Evolutionary conservation across 2,329 filamentous ascomycete species (phyloP), one percentile per base, ranked within the genome.

Genomic region (Fusarium zealandicum): DNA sequence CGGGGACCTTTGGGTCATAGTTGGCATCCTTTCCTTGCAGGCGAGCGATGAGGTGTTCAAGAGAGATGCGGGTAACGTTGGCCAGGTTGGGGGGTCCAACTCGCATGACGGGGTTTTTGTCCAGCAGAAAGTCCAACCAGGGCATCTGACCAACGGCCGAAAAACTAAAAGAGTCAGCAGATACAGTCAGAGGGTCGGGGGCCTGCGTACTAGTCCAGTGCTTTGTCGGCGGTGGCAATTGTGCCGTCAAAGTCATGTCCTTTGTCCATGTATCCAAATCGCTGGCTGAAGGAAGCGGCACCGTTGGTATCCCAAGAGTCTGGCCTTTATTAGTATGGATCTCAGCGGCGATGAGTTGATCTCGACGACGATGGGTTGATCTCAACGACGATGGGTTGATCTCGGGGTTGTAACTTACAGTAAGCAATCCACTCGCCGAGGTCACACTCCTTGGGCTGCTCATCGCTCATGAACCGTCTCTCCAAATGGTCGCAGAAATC

Each of bases 301-400:
- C 76, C 76, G 41, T 78, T 73, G 10, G 77, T 71, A 46, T 80
- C 77, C 67, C 75, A 77, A 4, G 73, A 65, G n/a, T 61, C 55
- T 61, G 22, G 22, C 22, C 22, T 25, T 25, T 3, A 25, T 25
- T 25, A 25, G 22, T 25, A 9, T 25, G 9, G 22, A 25, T 25
- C 22, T 25, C n/a, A n/a, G n/a, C n/a, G n/a, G n/a, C n/a, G n/a
- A n/a, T n/a, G n/a, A n/a, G n/a, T n/a, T n/a, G n/a, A n/a, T n/a
- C n/a, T n/a, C n/a, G n/a, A n/a, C n/a, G n/a, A n/a, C n/a, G n/a
- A n/a, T n/a, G n/a, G n/a, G n/a, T n/a, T n/a, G n/a, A n/a, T n/a
- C n/a, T n/a, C n/a, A n/a, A n/a, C n/a, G n/a, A n/a, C n/a, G n/a
- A n/a, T n/a, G n/a, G n/a, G n/a, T n/a, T n/a, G n/a, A n/a, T n/a